Percentiles rank a stretch among this genome's conserved stretches.
Evolutionary conservation across 768 basidiomycete species (phyloP).

Genomic region (Mycena metata): DNA sequence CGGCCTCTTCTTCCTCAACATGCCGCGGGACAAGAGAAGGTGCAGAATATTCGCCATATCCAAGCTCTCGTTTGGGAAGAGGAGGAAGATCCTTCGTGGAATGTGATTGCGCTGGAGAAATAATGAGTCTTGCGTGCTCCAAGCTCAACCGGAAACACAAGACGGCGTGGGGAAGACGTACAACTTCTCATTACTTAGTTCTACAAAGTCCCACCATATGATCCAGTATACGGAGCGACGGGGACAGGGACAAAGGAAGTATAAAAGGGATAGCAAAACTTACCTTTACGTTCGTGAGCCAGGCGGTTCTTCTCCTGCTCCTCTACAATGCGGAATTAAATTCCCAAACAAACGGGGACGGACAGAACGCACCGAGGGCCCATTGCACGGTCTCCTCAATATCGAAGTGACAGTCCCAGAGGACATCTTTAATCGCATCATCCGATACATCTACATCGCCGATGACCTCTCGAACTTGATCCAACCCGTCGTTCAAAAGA

Average conservation of each 20-base stretch:
- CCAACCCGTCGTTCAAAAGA: constrained; percentile 79
- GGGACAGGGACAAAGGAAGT: constrained; percentile 42
- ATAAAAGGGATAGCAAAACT: constrained; percentile 55
- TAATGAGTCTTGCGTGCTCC: constrained; percentile 38
- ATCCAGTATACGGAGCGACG: constrained; percentile 44
- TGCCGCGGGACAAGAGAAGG: constrained; percentile 28
- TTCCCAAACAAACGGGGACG: constrained; percentile 6
- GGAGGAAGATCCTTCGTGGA: constrained; percentile 39
- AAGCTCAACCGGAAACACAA: constrained; percentile 32
- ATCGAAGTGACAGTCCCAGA: constrained; percentile 94
- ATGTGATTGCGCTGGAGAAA: constrained; percentile 19
- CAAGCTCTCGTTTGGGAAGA: constrained; percentile 32
- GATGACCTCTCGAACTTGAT: constrained; percentile 75
- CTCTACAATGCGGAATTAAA: constrained; percentile 58
- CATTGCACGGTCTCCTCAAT: constrained; percentile 81
- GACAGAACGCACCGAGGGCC: constrained; percentile 73
- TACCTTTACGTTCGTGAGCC: constrained; percentile 88
- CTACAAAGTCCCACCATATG: constrained; percentile 44
- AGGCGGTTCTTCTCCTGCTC: constrained; percentile 74
- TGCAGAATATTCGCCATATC: constrained; percentile 41
- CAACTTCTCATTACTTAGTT: constrained; percentile 67
- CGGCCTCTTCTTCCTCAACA: constrained; percentile 40
- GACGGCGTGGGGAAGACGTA: constrained; percentile 56
- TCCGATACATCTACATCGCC: constrained; percentile 80
- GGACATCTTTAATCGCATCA: constrained; percentile 76